These are phyloP conservation scores for Schrenkiella parvula DNA, from an alignment of 345 rosid genomes.

Conservation along the genomic window DNA sequence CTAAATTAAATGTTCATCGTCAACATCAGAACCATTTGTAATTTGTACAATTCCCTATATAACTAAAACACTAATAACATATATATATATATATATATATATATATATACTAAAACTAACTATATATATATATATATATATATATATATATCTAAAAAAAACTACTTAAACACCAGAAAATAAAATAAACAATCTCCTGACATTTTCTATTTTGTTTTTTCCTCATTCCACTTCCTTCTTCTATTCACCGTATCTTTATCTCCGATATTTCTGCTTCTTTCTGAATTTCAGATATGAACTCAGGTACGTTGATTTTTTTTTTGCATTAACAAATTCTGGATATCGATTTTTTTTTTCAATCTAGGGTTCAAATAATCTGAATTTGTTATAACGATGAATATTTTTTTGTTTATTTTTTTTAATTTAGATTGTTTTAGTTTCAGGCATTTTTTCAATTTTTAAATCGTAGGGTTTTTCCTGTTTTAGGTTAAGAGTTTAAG, in stretches of 20 bases:
- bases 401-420: too few relatives aligned
- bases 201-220: constrained; percentile 10
- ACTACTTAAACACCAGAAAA: too few relatives aligned
- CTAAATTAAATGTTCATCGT: constrained; percentile 3
- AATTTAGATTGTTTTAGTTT: neutral
- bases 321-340: neutral
- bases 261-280: constrained; percentile 15
- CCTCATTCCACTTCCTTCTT: neutral
- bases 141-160: too few relatives aligned
- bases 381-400: neutral
- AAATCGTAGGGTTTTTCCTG: neutral
- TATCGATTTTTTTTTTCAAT: neutral
- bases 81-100: too few relatives aligned
- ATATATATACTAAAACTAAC: too few relatives aligned
- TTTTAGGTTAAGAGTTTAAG: neutral
- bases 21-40: neutral
- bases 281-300: constrained; percentile 14
- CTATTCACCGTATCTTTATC: neutral
- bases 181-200: neutral
- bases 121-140: too few relatives aligned
- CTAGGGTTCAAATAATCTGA: neutral
- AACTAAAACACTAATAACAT: too few relatives aligned
- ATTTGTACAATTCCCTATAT: neutral
- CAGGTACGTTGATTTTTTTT: constrained; percentile 4
- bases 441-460: neutral